Conservation (phyloP, 768 basidiomycete species). For the Ephemerocybe angulata region DNA sequence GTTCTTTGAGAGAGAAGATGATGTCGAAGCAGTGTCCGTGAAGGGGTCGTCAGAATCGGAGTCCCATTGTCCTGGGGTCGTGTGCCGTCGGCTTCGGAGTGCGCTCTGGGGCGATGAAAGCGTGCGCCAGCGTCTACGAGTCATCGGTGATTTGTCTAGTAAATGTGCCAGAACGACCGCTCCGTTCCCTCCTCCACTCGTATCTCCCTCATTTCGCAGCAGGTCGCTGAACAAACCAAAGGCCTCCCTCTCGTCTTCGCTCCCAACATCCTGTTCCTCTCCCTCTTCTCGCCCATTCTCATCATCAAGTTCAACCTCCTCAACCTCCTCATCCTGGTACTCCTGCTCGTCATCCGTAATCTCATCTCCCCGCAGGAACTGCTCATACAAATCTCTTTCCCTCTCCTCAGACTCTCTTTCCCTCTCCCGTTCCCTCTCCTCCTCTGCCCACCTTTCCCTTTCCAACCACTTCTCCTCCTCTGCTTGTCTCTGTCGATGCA, state of each 20-base stretch:
- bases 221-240: constrained; percentile 54
- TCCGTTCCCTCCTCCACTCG: constrained; percentile 18
- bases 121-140: constrained; percentile 7
- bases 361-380: constrained; percentile 59
- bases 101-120: constrained; percentile 4
- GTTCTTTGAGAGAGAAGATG: constrained; percentile 4
- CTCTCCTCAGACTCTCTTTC: constrained; percentile 13
- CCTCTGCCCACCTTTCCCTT: constrained; percentile 2
- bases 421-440: constrained; percentile 20
- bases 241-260: constrained; percentile 32
- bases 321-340: neutral
- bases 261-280: constrained; percentile 11
- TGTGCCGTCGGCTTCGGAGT: constrained; percentile 9
- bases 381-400: constrained; percentile 41
- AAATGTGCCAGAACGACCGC: constrained; percentile 23
- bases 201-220: constrained; percentile 18
- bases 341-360: constrained; percentile 34
- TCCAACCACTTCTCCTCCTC: constrained; percentile 24
- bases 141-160: constrained; percentile 28
- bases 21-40: constrained; percentile 19
- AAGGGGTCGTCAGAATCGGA: constrained; percentile 20
- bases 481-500: constrained; percentile 21
- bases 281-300: constrained; percentile 26
- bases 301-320: constrained; percentile 12
- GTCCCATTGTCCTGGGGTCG: constrained; percentile 14